These are phyloP conservation scores for Cyclocybe cylindracea DNA, from an alignment of 768 basidiomycete genomes.

Conservation along the genomic window DNA sequence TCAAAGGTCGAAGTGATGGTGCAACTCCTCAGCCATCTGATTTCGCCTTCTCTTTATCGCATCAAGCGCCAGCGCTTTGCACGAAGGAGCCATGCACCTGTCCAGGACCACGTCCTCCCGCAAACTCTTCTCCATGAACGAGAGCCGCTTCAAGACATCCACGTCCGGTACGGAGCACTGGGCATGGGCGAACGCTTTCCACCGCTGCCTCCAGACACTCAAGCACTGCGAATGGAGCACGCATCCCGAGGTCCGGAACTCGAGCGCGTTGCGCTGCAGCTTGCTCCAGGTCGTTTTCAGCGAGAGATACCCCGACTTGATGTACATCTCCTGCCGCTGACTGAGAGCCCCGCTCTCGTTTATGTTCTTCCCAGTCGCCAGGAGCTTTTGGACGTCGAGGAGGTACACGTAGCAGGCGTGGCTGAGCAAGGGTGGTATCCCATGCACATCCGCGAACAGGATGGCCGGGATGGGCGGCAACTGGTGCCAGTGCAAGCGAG, in stretches of 20 bases:
- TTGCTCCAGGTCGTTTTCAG: constrained; percentile 15
- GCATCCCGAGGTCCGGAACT: constrained; percentile 33
- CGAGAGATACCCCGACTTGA: constrained; percentile 21
- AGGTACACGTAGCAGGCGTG: constrained; percentile 26
- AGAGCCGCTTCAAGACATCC: constrained; percentile 38
- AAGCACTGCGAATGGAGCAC: constrained; percentile 36
- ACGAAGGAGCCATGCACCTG: constrained; percentile 33
- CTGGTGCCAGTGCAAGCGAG: constrained; percentile 27
- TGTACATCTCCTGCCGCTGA: constrained; percentile 11
- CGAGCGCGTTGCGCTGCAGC: constrained; percentile 19
- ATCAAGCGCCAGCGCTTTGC: constrained; percentile 33
- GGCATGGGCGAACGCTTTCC: constrained; percentile 28
- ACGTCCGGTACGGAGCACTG: constrained; percentile 22
- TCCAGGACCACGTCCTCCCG: constrained; percentile 28
- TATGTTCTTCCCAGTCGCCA: constrained; percentile 9
- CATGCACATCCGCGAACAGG: constrained; percentile 18
- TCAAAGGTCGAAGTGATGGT: constrained; percentile 40
- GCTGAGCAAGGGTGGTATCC: constrained; percentile 16
- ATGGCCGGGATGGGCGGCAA: constrained; percentile 23
- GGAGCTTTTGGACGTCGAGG: constrained; percentile 11
- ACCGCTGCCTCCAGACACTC: constrained; percentile 36
- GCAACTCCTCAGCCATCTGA: constrained; percentile 31
- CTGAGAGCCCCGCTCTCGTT: constrained; percentile 10
- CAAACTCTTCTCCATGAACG: constrained; percentile 30
- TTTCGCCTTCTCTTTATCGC: constrained; percentile 31